Conservation (phyloP, 2,329 filamentous ascomycete species). For the Diaporthe velutina region DNA sequence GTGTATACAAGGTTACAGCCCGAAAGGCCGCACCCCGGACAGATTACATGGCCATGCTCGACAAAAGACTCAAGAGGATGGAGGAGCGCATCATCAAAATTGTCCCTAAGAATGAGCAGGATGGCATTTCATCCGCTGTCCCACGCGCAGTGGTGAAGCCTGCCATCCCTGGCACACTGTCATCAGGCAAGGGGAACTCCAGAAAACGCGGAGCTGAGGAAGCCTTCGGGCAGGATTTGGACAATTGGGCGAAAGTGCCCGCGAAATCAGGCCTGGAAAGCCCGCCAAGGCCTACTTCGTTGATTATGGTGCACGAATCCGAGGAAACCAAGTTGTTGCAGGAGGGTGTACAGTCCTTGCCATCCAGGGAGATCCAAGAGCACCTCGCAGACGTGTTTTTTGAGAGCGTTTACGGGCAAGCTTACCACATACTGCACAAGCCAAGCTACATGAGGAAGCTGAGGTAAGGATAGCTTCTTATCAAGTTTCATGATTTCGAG, state of each 20-base stretch:
- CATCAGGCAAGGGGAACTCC: constrained; percentile 64
- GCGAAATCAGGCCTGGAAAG: constrained; percentile 62
- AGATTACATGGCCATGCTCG: constrained; percentile 99
- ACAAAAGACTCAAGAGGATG: constrained; percentile 96
- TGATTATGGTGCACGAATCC: constrained; percentile 69
- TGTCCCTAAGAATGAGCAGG: constrained; percentile 87
- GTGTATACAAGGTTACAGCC: constrained; percentile 97
- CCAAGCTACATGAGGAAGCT: constrained; percentile 95
- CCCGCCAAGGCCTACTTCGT: constrained; percentile 63
- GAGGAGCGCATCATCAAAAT: constrained; percentile 97
- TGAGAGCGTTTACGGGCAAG: constrained; percentile 94
- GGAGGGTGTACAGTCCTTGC: constrained; percentile 86
- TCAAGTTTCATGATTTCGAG: constrained; percentile 20
- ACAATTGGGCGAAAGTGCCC: constrained; percentile 80
- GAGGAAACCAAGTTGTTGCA: constrained; percentile 83
- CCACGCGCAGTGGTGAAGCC: constrained; percentile 89
- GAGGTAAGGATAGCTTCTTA: constrained; percentile 61
- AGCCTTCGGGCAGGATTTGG: constrained; percentile 85
- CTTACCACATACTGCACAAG: constrained; percentile 94
- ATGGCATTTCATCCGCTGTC: constrained; percentile 72
- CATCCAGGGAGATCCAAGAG: constrained; percentile 88
- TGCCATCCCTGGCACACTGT: constrained; percentile 69
- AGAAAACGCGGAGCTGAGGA: constrained; percentile 91
- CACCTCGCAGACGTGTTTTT: constrained; percentile 96
- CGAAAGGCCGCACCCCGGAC: constrained; percentile 94